A percentile compares a stretch with the other conserved stretches of the same genome.
phyloP scores from a whole-genome alignment of 352 stramenopile genomes.

The Phytophthora quininea region DNA sequence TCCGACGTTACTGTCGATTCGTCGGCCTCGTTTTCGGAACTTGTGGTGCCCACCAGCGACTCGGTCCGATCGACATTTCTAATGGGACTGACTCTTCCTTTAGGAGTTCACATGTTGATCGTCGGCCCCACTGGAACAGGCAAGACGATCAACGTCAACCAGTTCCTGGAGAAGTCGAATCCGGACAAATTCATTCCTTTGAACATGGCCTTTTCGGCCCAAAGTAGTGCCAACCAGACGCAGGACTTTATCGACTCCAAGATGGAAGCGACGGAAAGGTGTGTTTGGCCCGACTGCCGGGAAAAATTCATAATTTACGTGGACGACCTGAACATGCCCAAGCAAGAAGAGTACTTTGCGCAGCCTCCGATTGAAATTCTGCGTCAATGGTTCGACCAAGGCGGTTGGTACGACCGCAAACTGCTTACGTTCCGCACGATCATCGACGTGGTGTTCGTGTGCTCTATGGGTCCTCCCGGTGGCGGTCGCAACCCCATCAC shows the following conservation, averaged over 20 bases:
- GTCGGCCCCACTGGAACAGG: slow-evolving; percentile 94
- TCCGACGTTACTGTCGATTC: slow-evolving; percentile 70
- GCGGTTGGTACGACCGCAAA: slow-evolving; percentile 95
- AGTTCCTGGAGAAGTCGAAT: slow-evolving; percentile 89
- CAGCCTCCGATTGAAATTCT: slow-evolving; percentile 96
- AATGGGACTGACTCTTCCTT: slow-evolving; percentile 84
- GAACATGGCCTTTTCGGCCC: slow-evolving; percentile 92
- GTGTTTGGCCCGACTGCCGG: slow-evolving; percentile 92
- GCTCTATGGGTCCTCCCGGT: slow-evolving; percentile 83
- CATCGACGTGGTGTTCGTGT: slow-evolving; percentile 90
- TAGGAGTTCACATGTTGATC: slow-evolving; percentile 92
- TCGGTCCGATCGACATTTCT: slow-evolving; percentile 93
- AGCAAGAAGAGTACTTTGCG: slow-evolving; percentile 93
- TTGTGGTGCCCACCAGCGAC: slow-evolving; percentile 95
- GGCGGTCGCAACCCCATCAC: slow-evolving; percentile 85
- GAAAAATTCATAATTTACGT: slow-evolving; percentile 94
- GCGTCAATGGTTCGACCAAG: slow-evolving; percentile 95
- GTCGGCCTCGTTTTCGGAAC: slow-evolving; percentile 86
- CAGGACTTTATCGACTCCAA: slow-evolving; percentile 94
- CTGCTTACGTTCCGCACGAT: slow-evolving; percentile 91
- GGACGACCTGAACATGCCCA: slow-evolving; percentile 97
- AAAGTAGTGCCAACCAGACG: slow-evolving; percentile 93
- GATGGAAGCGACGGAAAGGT: slow-evolving; percentile 93
- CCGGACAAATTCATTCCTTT: slow-evolving; percentile 92
- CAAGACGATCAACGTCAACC: slow-evolving; percentile 95